A percentile compares a stretch with the other conserved stretches of the same genome.
Evolutionary conservation across 2,329 filamentous ascomycete genomes (phyloP).

Genomic region (Curvularia eragrostidis): DNA sequence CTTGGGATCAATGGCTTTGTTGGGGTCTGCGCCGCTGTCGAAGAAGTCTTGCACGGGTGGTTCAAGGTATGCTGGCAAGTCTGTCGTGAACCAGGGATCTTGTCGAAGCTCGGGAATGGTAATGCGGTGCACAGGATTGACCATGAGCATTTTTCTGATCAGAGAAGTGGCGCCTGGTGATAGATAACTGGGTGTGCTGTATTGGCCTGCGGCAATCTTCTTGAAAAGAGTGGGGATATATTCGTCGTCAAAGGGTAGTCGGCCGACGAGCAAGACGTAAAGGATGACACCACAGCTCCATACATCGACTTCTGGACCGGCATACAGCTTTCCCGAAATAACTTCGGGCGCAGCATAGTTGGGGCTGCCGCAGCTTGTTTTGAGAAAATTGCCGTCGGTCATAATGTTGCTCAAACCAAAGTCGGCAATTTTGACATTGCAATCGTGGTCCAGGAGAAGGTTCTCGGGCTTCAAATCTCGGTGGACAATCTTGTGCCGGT

Average conservation of each 20-base stretch:
- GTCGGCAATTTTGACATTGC: conserved; percentile 99
- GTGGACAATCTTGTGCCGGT: conserved; percentile 98
- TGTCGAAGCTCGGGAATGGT: conserved; percentile 92
- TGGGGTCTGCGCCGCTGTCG: conserved; percentile 91
- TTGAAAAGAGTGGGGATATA: conserved; percentile 97
- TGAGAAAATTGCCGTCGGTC: conserved; percentile 98
- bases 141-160: conserved; percentile 92
- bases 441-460: conserved; percentile 87
- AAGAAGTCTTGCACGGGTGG: conserved; percentile 90
- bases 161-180: conserved; percentile 80
- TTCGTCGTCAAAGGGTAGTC: conserved; percentile 94
- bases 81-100: conserved; percentile 92
- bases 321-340: conserved; percentile 96
- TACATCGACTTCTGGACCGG: conserved; percentile 95
- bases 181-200: conserved; percentile 90
- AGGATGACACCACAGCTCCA: conserved; percentile 95
- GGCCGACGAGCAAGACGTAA: conserved; percentile 69
- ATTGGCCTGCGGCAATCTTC: conserved; percentile 94
- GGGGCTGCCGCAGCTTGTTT: conserved; percentile 96
- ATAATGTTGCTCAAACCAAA: conserved; percentile 99
- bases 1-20: conserved; percentile 84
- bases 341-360: conserved; percentile 99
- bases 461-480: conserved; percentile 98
- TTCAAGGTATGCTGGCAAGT: conserved; percentile 84
- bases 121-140: conserved; percentile 92